Evolutionary conservation across 345 rosid genomes (phyloP).

Genomic region (Cochlearia excelsa): DNA sequence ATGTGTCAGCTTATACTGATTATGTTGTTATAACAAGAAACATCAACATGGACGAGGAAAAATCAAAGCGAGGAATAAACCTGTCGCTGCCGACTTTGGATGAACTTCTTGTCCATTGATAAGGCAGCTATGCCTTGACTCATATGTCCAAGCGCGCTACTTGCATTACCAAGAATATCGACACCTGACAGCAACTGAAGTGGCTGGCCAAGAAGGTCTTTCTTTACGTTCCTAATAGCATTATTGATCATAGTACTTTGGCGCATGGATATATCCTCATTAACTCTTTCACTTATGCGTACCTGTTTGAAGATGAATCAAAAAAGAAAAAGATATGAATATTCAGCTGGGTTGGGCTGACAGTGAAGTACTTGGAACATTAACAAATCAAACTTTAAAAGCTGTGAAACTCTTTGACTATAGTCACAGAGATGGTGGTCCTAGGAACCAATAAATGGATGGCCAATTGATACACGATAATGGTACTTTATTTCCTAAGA

Average conservation of each 20-base stretch:
- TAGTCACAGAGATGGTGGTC: neutral
- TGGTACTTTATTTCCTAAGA: neutral
- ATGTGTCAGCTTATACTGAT: conserved; percentile 10
- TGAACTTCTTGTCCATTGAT: conserved; percentile 96
- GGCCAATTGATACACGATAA: conserved; percentile 10
- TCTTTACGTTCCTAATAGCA: conserved; percentile 74
- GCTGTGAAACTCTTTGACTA: conserved; percentile 13
- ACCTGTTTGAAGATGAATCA: conserved; percentile 50
- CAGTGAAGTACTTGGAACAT: conserved; percentile 4
- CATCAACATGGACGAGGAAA: conserved; percentile 14
- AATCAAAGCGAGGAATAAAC: conserved; percentile 38
- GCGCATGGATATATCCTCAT: conserved; percentile 88
- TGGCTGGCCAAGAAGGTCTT: conserved; percentile 96
- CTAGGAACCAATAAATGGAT: conserved; percentile 7
- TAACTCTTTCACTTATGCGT: conserved; percentile 73
- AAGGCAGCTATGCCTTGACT: conserved; percentile 98
- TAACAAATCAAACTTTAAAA: conserved; percentile 17
- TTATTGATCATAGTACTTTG: conserved; percentile 81
- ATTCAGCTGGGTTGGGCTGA: conserved; percentile 8
- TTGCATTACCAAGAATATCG: conserved; percentile 96
- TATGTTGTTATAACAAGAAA: conserved; percentile 19
- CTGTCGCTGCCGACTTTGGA: conserved; percentile 95
- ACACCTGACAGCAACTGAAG: conserved; percentile 93
- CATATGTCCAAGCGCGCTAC: conserved; percentile 99
- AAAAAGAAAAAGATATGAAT: neutral